These are phyloP conservation scores for Dillenia turbinata DNA, from an alignment of 164 flowering plant genomes.

Conservation along the genomic window DNA sequence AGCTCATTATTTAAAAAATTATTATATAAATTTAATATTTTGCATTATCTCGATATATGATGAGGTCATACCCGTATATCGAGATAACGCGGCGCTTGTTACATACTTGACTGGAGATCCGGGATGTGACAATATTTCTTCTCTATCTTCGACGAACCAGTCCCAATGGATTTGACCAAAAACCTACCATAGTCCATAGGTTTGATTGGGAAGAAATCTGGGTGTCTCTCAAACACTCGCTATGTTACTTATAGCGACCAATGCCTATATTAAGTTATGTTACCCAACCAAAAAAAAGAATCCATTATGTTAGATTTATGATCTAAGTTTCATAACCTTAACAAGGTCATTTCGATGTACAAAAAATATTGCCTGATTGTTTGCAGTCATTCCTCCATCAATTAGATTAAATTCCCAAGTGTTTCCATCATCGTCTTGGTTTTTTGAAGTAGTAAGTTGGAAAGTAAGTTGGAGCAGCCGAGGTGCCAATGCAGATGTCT, in stretches of 20 bases:
- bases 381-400: conserved; percentile 48
- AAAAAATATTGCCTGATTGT: conserved; percentile 33
- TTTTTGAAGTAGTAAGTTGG: conserved; percentile 35
- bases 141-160: conserved; percentile 30
- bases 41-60: too few relatives aligned
- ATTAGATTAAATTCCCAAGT: conserved; percentile 26
- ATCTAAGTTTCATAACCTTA: not conserved
- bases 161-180: conserved; percentile 40
- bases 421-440: conserved; percentile 15
- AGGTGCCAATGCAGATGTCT: conserved; percentile 39
- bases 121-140: too few relatives aligned
- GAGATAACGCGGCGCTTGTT: too few relatives aligned
- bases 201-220: conserved; percentile 19
- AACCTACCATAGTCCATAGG: conserved; percentile 26
- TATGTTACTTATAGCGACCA: conserved; percentile 34
- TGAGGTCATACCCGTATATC: too few relatives aligned
- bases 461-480: conserved; percentile 44
- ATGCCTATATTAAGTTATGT: conserved; percentile 15
- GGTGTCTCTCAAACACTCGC: conserved; percentile 4
- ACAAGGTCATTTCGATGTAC: not conserved
- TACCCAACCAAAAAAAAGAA: not conserved
- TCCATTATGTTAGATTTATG: not conserved
- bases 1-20: too few relatives aligned
- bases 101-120: too few relatives aligned
- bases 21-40: too few relatives aligned